These are phyloP conservation scores for Populus simonii DNA, from an alignment of 345 rosid genomes.

Conservation along the genomic window DNA sequence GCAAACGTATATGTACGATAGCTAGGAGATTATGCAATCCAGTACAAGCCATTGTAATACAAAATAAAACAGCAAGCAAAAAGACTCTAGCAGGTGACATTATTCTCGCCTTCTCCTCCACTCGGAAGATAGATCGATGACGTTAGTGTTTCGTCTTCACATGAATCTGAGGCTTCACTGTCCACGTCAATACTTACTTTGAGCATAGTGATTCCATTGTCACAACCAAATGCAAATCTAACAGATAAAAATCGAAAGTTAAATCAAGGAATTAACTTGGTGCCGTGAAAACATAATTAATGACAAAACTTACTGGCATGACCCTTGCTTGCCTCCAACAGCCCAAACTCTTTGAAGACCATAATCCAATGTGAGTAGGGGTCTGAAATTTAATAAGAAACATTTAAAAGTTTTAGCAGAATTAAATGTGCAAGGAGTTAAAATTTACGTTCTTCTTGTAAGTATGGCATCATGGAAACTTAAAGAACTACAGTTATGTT, in stretches of 20 bases:
- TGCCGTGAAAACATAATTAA: not conserved
- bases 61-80: not conserved
- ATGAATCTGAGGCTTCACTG: not conserved
- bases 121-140: not conserved
- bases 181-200: not conserved
- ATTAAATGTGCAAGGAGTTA: too few species aligned
- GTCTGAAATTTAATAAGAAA: constrained; percentile 15
- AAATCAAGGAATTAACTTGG: not conserved
- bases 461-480: not conserved
- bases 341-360: constrained; percentile 31
- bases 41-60: not conserved
- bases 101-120: not conserved
- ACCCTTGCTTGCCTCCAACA: constrained; percentile 17
- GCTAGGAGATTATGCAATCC: not conserved
- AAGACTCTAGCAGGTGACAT: not conserved
- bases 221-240: constrained; percentile 24
- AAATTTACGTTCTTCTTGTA: too few species aligned
- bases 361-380: constrained; percentile 7
- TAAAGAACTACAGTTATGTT: not conserved
- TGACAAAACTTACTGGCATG: constrained; percentile 20
- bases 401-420: not conserved
- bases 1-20: not conserved
- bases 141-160: not conserved
- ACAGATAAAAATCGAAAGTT: not conserved
- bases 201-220: constrained; percentile 14